These are phyloP conservation scores for Skeletonema tropicum DNA, from an alignment of 108 stramenopile species.

Conservation along the genomic window DNA sequence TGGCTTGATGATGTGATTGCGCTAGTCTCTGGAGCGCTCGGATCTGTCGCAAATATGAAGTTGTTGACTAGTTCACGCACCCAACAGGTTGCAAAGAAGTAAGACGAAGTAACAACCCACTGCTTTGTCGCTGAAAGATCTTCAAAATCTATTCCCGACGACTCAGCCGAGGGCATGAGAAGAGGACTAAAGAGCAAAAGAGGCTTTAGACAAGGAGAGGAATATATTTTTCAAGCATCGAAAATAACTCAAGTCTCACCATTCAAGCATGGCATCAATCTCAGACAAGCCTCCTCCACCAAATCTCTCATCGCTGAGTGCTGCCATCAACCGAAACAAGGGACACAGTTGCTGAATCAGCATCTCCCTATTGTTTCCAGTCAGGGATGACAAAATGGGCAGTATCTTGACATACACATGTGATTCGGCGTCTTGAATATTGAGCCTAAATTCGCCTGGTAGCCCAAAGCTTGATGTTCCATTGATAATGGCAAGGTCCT, in stretches of 20 bases:
- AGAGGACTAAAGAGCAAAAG: conserved; percentile 23
- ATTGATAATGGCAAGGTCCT: conserved; percentile 40
- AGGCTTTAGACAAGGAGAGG: neutral
- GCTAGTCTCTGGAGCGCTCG: neutral
- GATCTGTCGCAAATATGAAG: conserved; percentile 41
- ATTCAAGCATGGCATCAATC: conserved; percentile 51
- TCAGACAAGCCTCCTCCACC: conserved; percentile 42
- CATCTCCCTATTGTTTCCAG: conserved; percentile 18
- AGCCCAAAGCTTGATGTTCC: conserved; percentile 24
- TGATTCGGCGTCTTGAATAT: conserved; percentile 20
- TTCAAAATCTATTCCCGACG: conserved; percentile 32
- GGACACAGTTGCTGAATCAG: conserved; percentile 41
- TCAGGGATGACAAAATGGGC: conserved; percentile 28
- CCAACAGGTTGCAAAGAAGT: conserved; percentile 54
- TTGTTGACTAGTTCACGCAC: conserved; percentile 50
- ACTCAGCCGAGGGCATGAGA: conserved; percentile 35
- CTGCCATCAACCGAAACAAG: conserved; percentile 45
- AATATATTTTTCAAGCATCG: neutral
- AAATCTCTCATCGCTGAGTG: conserved; percentile 34
- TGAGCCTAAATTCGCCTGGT: conserved; percentile 46
- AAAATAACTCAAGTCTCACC: neutral
- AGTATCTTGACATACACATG: conserved; percentile 46
- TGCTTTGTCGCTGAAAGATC: conserved; percentile 30
- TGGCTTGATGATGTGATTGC: conserved; percentile 32
- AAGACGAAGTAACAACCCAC: conserved; percentile 37